phyloP scores from a whole-genome alignment of 2,329 filamentous ascomycete genomes.

The Claviceps sorghi region DNA sequence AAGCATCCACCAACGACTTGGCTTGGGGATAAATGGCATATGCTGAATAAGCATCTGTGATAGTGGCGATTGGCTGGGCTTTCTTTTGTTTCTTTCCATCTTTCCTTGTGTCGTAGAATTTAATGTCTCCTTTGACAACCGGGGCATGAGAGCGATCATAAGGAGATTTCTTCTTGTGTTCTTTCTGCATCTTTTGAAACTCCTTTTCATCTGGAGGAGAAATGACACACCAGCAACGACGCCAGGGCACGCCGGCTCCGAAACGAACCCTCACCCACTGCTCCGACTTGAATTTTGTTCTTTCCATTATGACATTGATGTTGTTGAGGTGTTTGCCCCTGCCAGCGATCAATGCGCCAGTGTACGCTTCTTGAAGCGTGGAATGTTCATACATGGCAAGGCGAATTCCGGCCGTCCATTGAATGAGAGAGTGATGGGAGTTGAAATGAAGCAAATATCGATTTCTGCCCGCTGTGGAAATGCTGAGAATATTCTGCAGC shows the following conservation, averaged over 20 bases:
- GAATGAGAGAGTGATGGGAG: slow-evolving; percentile 77
- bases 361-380: slow-evolving; percentile 89
- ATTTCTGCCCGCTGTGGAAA: slow-evolving; percentile 91
- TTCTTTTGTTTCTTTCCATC: slow-evolving; percentile 82
- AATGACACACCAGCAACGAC: slow-evolving; percentile 92
- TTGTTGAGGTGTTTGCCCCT: slow-evolving; percentile 85
- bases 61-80: slow-evolving; percentile 74
- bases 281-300: slow-evolving; percentile 60
- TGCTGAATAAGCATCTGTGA: slow-evolving; percentile 78
- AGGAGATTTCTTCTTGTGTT: slow-evolving; percentile 63
- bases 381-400: slow-evolving; percentile 90
- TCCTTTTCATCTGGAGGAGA: slow-evolving; percentile 90
- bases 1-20: slow-evolving; percentile 85
- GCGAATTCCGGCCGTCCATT: slow-evolving; percentile 92
- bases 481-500: slow-evolving; percentile 84
- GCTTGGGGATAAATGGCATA: slow-evolving; percentile 95
- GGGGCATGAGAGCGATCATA: slow-evolving; percentile 61
- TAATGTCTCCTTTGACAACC: slow-evolving; percentile 72
- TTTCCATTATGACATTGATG: slow-evolving; percentile 78
- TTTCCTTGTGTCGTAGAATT: slow-evolving; percentile 74
- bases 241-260: slow-evolving; percentile 89
- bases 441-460: slow-evolving; percentile 94
- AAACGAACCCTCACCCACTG: slow-evolving; percentile 95
- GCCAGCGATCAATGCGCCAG: slow-evolving; percentile 84
- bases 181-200: slow-evolving; percentile 67